Evolutionary conservation across 1,139 yeast species (phyloP).

Genomic region (Hemisphaericaspora subhashii): DNA sequence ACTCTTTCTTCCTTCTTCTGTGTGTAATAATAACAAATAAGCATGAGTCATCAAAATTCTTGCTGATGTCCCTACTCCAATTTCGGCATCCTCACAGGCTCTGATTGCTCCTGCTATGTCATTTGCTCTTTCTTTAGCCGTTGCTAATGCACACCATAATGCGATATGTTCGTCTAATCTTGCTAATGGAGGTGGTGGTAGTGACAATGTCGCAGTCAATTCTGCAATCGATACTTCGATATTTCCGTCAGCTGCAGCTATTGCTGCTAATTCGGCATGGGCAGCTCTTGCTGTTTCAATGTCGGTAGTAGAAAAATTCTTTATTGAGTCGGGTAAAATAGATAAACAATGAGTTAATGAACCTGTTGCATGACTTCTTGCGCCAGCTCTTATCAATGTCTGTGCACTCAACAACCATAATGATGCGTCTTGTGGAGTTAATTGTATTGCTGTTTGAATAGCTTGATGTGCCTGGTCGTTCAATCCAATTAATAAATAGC

Average conservation of each 20-base stretch:
- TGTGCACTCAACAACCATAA: conserved; percentile 51
- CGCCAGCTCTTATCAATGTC: conserved; percentile 41
- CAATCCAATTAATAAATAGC: conserved; percentile 47
- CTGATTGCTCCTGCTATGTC: conserved; percentile 48
- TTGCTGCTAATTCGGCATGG: conserved; percentile 54
- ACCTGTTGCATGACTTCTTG: conserved; percentile 45
- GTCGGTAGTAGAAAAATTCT: conserved; percentile 27
- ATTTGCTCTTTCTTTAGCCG: conserved; percentile 50
- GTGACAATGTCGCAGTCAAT: conserved; percentile 46
- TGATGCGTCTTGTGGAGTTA: conserved; percentile 42
- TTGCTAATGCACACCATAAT: conserved; percentile 52
- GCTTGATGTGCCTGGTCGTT: conserved; percentile 54
- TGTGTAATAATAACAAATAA: conserved; percentile 39
- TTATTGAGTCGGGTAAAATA: conserved; percentile 32
- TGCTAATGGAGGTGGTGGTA: conserved; percentile 49
- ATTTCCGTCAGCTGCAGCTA: conserved; percentile 52
- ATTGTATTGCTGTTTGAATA: conserved; percentile 45
- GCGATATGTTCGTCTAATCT: conserved; percentile 48
- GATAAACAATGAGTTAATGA: conserved; percentile 46
- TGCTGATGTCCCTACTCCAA: conserved; percentile 44
- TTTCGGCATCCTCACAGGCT: conserved; percentile 49
- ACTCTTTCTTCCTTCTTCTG: conserved; percentile 10
- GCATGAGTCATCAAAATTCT: conserved; percentile 48
- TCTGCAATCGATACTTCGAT: conserved; percentile 49
- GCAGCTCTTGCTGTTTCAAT: conserved; percentile 51